Conservation (phyloP, 345 rosid species). For the Hirschfeldia incana region DNA sequence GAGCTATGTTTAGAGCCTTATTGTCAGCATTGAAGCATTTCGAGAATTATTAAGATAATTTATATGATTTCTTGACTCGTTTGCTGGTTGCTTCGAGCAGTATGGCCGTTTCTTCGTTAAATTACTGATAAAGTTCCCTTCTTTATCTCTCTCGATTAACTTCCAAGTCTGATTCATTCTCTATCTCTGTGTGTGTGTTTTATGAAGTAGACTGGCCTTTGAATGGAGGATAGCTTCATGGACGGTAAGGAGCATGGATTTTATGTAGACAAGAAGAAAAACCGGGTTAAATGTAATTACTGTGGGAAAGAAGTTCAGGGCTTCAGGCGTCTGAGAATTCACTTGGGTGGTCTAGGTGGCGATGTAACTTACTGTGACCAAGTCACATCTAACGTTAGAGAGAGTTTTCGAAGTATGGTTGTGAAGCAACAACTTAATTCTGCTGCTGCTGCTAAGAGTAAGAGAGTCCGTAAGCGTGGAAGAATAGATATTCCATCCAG, state of each 20-base stretch:
- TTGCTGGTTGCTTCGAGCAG: neutral
- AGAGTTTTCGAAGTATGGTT: neutral
- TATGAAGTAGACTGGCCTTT: neutral
- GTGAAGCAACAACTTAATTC: neutral
- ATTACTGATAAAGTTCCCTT: neutral
- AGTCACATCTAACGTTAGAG: neutral
- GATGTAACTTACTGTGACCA: neutral
- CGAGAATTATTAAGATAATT: neutral
- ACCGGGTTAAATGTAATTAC: slow-evolving; percentile 35
- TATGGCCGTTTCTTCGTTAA: neutral
- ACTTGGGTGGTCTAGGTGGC: neutral
- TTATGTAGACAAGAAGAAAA: slow-evolving; percentile 25
- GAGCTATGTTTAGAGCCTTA: neutral
- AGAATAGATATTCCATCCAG: neutral
- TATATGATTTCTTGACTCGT: neutral
- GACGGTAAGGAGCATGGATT: slow-evolving; percentile 45
- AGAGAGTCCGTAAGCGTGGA: neutral
- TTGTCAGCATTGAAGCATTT: neutral
- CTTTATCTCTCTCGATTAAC: neutral
- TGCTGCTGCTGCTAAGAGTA: neutral
- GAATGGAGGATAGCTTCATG: slow-evolving; percentile 16
- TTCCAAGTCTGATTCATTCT: neutral
- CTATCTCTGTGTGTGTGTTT: neutral
- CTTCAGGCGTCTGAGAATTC: neutral
- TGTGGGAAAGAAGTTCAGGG: neutral